phyloP scores from a whole-genome alignment of 2,329 filamentous ascomycete species.

The Lecanicillium sp. region DNA sequence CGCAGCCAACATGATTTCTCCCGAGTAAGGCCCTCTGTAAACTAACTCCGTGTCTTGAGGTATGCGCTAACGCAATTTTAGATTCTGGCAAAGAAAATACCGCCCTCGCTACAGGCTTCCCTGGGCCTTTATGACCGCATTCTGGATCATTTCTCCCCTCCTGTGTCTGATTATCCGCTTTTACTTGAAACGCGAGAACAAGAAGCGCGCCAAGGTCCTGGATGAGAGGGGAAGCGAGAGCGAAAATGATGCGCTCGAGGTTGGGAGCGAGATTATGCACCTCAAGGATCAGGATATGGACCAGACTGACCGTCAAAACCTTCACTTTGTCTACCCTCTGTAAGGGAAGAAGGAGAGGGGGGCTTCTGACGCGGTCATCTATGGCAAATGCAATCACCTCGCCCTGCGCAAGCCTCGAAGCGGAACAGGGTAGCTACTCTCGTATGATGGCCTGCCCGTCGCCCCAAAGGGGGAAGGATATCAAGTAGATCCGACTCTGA shows the following conservation, averaged over 20 bases:
- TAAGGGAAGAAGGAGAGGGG: constrained; percentile 15
- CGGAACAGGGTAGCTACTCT: too few relatives aligned
- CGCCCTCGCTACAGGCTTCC: constrained; percentile 14
- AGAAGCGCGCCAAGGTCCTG: constrained; percentile 8
- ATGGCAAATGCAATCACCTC: too few relatives aligned
- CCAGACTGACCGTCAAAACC: constrained; percentile 13
- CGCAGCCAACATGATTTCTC: constrained; percentile 19
- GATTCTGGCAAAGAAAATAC: constrained; percentile 16
- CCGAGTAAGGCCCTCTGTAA: constrained; percentile 17
- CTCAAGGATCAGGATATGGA: constrained; percentile 12
- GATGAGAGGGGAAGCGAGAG: constrained; percentile 5
- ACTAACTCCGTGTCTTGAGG: not conserved
- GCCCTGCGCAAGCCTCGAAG: too few relatives aligned
- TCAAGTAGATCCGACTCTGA: too few relatives aligned
- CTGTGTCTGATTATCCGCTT: constrained; percentile 17
- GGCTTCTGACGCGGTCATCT: too few relatives aligned
- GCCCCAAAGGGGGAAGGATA: too few relatives aligned
- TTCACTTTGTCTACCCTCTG: constrained; percentile 20
- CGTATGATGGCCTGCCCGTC: too few relatives aligned
- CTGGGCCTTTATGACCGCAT: constrained; percentile 17
- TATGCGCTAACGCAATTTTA: not conserved
- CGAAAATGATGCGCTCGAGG: constrained; percentile 12
- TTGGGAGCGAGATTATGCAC: constrained; percentile 11
- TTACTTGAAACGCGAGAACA: constrained; percentile 14
- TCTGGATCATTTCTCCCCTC: constrained; percentile 17